A percentile compares a stretch with the other conserved stretches of the same genome.
Evolutionary conservation across 495 filamentous ascomycete species (phyloP).

Genomic region (Saxispiralis lemnorum): DNA sequence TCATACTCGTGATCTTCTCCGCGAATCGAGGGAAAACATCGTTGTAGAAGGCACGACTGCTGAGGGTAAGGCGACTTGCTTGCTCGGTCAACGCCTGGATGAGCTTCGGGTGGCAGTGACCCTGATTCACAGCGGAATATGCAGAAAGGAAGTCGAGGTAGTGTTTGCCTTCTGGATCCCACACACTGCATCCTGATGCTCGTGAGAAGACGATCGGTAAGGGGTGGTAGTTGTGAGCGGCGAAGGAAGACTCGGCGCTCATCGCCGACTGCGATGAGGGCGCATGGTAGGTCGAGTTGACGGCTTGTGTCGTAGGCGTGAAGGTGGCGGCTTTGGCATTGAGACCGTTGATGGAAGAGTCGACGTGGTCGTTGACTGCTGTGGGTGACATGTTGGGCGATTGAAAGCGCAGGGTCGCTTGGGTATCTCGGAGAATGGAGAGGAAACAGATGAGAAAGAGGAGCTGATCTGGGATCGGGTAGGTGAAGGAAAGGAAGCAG

Average conservation of each 20-base stretch:
- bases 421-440: neutral
- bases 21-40: constrained; percentile 97
- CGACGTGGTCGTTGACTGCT: constrained; percentile 28
- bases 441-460: neutral
- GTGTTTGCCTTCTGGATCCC: constrained; percentile 92
- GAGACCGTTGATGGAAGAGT: constrained; percentile 21
- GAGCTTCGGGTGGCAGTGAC: constrained; percentile 93
- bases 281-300: constrained; percentile 49
- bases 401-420: constrained; percentile 7
- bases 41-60: constrained; percentile 93
- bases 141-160: constrained; percentile 97
- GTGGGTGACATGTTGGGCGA: constrained; percentile 33
- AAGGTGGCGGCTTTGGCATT: constrained; percentile 35
- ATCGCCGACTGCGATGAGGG: constrained; percentile 66
- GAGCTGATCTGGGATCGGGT: neutral
- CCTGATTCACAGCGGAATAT: constrained; percentile 96
- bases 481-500: neutral
- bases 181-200: constrained; percentile 57
- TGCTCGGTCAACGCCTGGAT: constrained; percentile 80
- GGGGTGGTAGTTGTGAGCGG: constrained; percentile 97
- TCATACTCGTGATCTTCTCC: constrained; percentile 69
- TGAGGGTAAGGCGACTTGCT: constrained; percentile 76
- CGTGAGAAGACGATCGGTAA: constrained; percentile 69
- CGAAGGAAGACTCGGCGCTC: constrained; percentile 59
- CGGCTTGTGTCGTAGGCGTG: constrained; percentile 28